Base-by-base conservation (phyloP, 2,329 filamentous ascomycete genomes). In the Tolypocladium inflatum region DNA sequence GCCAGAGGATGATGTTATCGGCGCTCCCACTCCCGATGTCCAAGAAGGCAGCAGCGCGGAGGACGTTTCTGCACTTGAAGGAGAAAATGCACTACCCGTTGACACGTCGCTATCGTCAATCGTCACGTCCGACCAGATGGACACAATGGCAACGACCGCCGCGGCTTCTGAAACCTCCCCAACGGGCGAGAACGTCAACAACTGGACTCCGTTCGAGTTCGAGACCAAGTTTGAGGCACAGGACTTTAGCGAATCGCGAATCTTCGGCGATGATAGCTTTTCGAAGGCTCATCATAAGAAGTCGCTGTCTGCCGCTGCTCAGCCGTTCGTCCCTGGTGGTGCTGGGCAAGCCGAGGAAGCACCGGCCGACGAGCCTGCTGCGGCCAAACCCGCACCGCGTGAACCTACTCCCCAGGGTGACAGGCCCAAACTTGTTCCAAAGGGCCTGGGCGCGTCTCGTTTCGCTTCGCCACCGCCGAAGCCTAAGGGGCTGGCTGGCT, bases 271-370 rank as follows among this genome's bases (percentile, higher is more conserved):
- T 2, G 74, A 76, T 19, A 64, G 59, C 17, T 73, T 78, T 26
- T 55, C 21, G 64, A 67, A 73, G 62, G 76, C 76, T 57, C 69
- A 75, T 67, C 68, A 68, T 54, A 77, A 77, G 63, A 80, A 80
- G 63, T 84, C 84, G 5, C 57, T 68, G 13, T 92, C 89, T 41
- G 87, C 88, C 4, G 80, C 84, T 19, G 88, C 89, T 0, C 84
- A 83, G 65, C 80, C 88, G 0, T 95, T 94, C 68, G 80, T 77
- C 5, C 80, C 81, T 17, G 73, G 76, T 21, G 72, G 67, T 38
- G 61, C 67, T 63, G 59, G 71, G 60, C 64, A 66, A 42, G 58
- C 67, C 35, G 65, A 66, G 1, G 55, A 59, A 11, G 33, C 33
- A 3, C 26, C 62, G 5, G 56, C 60, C n/a, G 61, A 59, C 37